Conservation (phyloP, 192 early-diverging fungal genomes). For the Thoreauomyces humboldtii region DNA sequence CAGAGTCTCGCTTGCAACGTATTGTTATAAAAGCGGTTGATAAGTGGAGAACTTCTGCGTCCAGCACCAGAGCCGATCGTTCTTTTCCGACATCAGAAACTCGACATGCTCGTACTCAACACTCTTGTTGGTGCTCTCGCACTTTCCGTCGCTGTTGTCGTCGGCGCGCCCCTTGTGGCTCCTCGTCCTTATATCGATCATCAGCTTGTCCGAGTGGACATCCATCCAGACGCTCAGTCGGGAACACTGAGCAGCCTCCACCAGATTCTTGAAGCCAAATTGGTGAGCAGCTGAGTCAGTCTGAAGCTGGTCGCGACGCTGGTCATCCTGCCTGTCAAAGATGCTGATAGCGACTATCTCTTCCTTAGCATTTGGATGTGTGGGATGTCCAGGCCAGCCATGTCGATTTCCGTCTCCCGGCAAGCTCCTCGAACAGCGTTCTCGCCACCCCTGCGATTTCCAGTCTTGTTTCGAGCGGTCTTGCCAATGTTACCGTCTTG, state of each 20-base stretch:
- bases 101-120: neutral
- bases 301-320: no score
- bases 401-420: slow-evolving; percentile 15
- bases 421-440: neutral
- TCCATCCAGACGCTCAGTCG: neutral
- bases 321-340: no score
- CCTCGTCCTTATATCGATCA: slow-evolving; percentile 10
- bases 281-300: no score
- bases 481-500: neutral
- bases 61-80: no score
- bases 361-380: slow-evolving; percentile 14
- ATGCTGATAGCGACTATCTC: no score
- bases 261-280: neutral
- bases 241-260: neutral
- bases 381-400: slow-evolving; percentile 14
- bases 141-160: neutral
- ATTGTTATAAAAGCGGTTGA: no score
- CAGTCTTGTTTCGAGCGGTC: neutral
- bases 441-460: neutral
- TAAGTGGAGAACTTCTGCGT: no score
- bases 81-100: no score
- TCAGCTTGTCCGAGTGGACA: slow-evolving; percentile 14
- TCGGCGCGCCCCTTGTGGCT: neutral
- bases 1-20: no score
- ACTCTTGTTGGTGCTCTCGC: neutral